phyloP scores from a whole-genome alignment of 345 rosid genomes.

The Eucalyptus grandis region DNA sequence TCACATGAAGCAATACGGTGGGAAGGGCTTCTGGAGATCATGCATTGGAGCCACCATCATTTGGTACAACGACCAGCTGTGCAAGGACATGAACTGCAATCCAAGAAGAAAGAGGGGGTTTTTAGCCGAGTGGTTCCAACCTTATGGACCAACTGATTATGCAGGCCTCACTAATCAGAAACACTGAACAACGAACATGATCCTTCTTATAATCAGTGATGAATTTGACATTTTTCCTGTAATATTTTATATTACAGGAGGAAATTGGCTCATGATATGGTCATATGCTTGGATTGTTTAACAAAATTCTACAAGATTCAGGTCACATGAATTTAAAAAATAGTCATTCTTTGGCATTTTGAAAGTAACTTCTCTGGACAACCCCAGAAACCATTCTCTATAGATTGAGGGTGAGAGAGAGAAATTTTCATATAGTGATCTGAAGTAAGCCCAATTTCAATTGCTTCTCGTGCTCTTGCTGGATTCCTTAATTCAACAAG shows the following conservation, averaged over 20 bases:
- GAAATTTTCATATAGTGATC: not conserved
- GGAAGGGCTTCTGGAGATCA: not conserved
- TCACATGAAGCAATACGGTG: conserved; percentile 3
- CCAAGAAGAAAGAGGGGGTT: conserved; percentile 10
- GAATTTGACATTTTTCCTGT: not conserved
- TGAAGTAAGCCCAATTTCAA: not conserved
- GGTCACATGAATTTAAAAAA: not conserved
- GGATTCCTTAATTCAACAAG: not conserved
- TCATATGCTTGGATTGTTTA: not conserved
- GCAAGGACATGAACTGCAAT: conserved; percentile 18
- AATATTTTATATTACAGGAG: not conserved
- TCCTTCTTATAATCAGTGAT: not conserved
- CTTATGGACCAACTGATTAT: conserved; percentile 14
- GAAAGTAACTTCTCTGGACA: not conserved
- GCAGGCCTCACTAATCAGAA: not conserved
- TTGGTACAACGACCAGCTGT: conserved; percentile 14
- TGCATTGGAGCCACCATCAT: conserved; percentile 5
- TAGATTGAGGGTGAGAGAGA: not conserved
- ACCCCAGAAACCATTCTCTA: not conserved
- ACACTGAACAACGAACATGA: not conserved
- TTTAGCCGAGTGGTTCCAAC: conserved; percentile 15
- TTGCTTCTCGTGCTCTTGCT: not conserved
- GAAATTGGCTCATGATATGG: not conserved
- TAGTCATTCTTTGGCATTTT: not conserved
- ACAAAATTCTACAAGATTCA: not conserved